Conservation (phyloP, 2,329 filamentous ascomycete genomes). For the Colletotrichum horii region DNA sequence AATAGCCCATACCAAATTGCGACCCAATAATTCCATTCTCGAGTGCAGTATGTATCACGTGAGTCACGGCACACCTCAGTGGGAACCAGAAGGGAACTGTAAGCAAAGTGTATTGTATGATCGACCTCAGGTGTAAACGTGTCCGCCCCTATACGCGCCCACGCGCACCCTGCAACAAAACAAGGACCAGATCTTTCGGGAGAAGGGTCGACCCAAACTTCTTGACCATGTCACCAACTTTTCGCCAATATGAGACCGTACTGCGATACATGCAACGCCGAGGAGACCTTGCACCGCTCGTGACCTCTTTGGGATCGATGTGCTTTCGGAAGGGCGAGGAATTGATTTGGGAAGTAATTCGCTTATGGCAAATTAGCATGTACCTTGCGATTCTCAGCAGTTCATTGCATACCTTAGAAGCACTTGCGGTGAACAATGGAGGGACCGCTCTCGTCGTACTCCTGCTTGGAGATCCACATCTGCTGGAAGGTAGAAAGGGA, state of each 20-base stretch:
- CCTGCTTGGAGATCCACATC: conserved; percentile 99
- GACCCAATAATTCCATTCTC: neutral
- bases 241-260: conserved; percentile 62
- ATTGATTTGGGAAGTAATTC: conserved; percentile 20
- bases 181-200: conserved; percentile 53
- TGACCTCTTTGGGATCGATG: conserved; percentile 51
- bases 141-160: conserved; percentile 52
- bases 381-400: neutral
- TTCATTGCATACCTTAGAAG: conserved; percentile 80
- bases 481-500: conserved; percentile 99
- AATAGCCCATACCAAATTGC: neutral
- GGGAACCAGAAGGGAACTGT: conserved; percentile 6
- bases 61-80: neutral
- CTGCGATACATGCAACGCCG: conserved; percentile 52
- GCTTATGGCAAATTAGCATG: neutral
- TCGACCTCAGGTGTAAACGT: conserved; percentile 60
- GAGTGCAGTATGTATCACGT: neutral
- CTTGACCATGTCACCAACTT: conserved; percentile 62
- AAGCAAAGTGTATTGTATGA: conserved; percentile 60
- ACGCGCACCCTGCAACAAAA: conserved; percentile 56
- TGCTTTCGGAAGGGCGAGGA: conserved; percentile 38
- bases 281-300: conserved; percentile 46
- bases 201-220: conserved; percentile 55
- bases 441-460: conserved; percentile 99
- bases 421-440: conserved; percentile 99